Evolutionary conservation across 2,329 filamentous ascomycete genomes (phyloP), one percentile per base, ranked within the genome.

Genomic region (Calonectria pteridis): DNA sequence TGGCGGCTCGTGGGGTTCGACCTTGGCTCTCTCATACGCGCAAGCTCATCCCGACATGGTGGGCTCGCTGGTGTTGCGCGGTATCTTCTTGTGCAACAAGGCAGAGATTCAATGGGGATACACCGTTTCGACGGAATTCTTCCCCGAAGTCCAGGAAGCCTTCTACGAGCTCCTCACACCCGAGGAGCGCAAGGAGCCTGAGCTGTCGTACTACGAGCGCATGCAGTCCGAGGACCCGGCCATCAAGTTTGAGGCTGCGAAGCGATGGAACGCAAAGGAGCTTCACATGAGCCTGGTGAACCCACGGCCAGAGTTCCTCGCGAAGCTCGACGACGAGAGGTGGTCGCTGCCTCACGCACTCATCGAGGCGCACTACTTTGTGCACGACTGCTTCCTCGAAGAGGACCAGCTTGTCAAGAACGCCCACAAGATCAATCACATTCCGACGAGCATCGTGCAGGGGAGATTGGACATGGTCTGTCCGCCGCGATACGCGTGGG

Each of bases 251-350:
- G 55, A 62, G 33, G 55, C 55, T 26, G 55, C 55, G 9, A 62
- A 40, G 55, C n/a, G 55, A 20, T 62, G 55, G 55, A 62, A 62
- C 55, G 55, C 55, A 62, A 62, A 62, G 23, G 55, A 62, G 35
- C 37, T 26, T 3, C 55, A 62, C 55, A 62, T 62, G 55, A 62
- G 55, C 23, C 33, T 40, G 16, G 55, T 62, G 6, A 62, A 62
- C 55, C 23, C 55, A 1, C 13, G 26, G 2, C 55, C 55, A 13
- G 35, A 40, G 23, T 18, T 62, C 11, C 33, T 62, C 23, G 23
- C 55, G 2, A 62, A 28, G 14, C 55, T 62, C 9, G 33, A 62
- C 23, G 26, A 62, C 11, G 33, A 62, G 35, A 28, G 26, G 23
- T 62, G 55, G 55, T 62, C 55, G 23, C 55, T 62, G 23, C 55